Percentiles rank a stretch among this genome's conserved stretches.
These are phyloP conservation scores for Cafeteria roenbergensis DNA, from an alignment of 108 stramenopile species.

Conservation along the genomic window DNA sequence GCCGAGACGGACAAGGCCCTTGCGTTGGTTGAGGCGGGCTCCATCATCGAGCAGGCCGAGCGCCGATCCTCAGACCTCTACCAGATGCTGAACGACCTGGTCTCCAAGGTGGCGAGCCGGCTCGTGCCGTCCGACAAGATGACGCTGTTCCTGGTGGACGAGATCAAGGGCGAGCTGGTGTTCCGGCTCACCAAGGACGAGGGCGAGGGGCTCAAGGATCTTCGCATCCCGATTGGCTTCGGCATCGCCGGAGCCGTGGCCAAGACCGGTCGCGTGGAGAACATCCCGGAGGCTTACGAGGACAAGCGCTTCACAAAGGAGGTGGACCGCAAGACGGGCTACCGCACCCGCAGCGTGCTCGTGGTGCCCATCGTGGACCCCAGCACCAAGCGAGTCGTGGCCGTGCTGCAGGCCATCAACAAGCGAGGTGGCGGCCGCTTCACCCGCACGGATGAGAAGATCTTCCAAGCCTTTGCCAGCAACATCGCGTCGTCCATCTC, in stretches of 20 bases:
- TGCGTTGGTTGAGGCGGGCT: no score
- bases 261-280: conserved; percentile 9
- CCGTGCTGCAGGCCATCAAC: background rate
- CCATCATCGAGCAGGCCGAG: no score
- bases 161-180: conserved; percentile 6
- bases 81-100: background rate
- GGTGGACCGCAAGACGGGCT: conserved; percentile 32
- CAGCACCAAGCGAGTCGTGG: background rate
- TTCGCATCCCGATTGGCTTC: conserved; percentile 6
- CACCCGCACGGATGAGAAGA: background rate
- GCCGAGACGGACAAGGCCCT: no score
- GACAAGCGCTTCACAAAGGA: conserved; percentile 40
- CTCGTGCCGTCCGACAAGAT: background rate
- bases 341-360: conserved; percentile 30
- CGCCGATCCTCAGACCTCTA: no score
- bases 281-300: conserved; percentile 39
- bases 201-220: conserved; percentile 4
- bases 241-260: conserved; percentile 34
- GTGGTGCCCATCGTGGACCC: conserved; percentile 22
- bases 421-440: background rate
- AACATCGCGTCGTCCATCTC: background rate
- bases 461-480: background rate
- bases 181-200: conserved; percentile 40
- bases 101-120: background rate
- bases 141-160: background rate